Evolutionary conservation across 2,329 filamentous ascomycete genomes (phyloP), one percentile per base, ranked within the genome.

Genomic region (Trichophyton mentagrophytes): DNA sequence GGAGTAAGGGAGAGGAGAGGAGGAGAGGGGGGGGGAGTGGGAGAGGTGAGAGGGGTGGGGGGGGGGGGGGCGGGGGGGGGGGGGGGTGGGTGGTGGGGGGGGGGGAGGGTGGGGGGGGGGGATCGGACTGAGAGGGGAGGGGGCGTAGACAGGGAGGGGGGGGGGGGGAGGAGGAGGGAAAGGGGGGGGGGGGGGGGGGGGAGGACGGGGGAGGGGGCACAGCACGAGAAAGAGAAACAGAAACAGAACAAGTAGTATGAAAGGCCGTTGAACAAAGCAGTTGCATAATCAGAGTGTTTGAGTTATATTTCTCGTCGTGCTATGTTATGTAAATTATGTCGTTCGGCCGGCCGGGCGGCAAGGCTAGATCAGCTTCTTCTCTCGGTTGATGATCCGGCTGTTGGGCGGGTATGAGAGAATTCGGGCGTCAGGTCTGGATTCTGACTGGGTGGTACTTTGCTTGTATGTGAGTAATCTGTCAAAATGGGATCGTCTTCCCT

Each of bases 401-500:
- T 17, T 17, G 40, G 40, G n/a, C 40, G 73, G 3, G 69, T 72
- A 65, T 77, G 71, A 51, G 75, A 72, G 63, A 78, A 78, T 63
- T 73, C 72, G 1, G 76, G 76, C 49, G 73, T 69, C 7, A 78
- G 65, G 40, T 76, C 73, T 2, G 76, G 75, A 60, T 77, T 76
- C 64, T 79, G 77, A 60, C 76, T 79, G 0, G 76, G 77, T 36
- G 77, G 76, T 2, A 71, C 68, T 33, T 70, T 70, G 36, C 69
- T 71, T 2, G 70, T 65, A 2, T 68, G 60, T 6, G 69, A 67
- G 56, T 66, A 66, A 30, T 76, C 68, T 4, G 66, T 70, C 60
- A 79, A 69, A 25, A 79, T 68, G n/a, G 72, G 76, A 63, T 79
- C 77, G 59, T 78, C 73, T 3, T 72, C 68, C 7, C 71, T 70